A percentile compares a stretch with the other conserved stretches of the same genome.
phyloP scores from a whole-genome alignment of 75 land plant species.

The Adiantum capillusveneris region DNA sequence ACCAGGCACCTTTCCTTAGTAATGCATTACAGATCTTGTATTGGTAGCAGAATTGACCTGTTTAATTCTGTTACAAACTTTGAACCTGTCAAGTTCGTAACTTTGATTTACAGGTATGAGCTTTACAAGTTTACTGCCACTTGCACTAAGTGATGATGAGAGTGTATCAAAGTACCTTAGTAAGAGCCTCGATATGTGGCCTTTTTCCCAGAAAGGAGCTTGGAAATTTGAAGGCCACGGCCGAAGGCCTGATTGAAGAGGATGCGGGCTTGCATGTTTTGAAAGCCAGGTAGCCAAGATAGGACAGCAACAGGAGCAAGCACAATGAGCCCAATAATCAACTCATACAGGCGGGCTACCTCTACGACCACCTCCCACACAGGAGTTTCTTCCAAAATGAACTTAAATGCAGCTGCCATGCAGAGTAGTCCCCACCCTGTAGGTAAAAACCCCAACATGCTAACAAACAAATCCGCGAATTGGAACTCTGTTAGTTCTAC shows the following conservation, averaged over 20 bases:
- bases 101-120: too few relatives aligned
- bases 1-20: too few relatives aligned
- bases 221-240: conserved; percentile 52
- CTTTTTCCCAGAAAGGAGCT: too few relatives aligned
- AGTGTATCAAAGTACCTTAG: too few relatives aligned
- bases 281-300: conserved; percentile 78
- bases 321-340: conserved; percentile 62
- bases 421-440: conserved; percentile 88
- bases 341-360: conserved; percentile 68
- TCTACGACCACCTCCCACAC: conserved; percentile 52
- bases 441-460: conserved; percentile 62
- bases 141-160: too few relatives aligned
- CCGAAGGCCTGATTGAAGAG: conserved; percentile 86
- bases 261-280: conserved; percentile 73
- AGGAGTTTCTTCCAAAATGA: conserved; percentile 28
- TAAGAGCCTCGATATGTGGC: too few relatives aligned
- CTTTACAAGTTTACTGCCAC: too few relatives aligned
- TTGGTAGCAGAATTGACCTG: too few relatives aligned
- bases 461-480: conserved; percentile 19
- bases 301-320: conserved; percentile 61
- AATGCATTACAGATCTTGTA: too few relatives aligned
- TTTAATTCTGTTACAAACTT: too few relatives aligned
- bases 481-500: conserved; percentile 11
- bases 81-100: too few relatives aligned
- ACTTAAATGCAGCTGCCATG: conserved; percentile 52